Evolutionary conservation across 805 yeast genomes (phyloP), one percentile per base, ranked within the genome.

Genomic region (Starmerella roubikii): DNA sequence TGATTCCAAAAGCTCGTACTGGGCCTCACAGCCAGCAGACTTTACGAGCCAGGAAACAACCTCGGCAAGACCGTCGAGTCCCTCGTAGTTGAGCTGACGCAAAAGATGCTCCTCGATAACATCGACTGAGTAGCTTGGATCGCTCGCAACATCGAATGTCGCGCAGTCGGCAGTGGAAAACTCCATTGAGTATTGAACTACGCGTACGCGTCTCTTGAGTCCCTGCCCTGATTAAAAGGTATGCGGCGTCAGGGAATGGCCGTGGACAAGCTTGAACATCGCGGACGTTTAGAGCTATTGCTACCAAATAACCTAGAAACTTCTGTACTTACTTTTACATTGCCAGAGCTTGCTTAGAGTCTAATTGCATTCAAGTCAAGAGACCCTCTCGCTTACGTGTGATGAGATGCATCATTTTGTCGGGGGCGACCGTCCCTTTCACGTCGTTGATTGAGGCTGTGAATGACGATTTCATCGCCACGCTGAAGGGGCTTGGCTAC

Each of bases 371-470:
- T n/a, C n/a, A n/a, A n/a, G n/a, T n/a, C n/a, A n/a, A n/a, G n/a
- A n/a, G n/a, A n/a, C n/a, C n/a, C n/a, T n/a, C n/a, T n/a, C n/a
- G n/a, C n/a, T n/a, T n/a, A n/a, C n/a, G n/a, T n/a, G n/a, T n/a
- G n/a, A n/a, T n/a, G 54, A 39, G 28, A 28, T 43, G 52, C 27
- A 49, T 86, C 25, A 77, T 86, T 4, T 78, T 93, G 0, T 79
- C 93, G 3, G 97, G 97, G 1, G 96, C 95, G 2, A 86, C 96
- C 0, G 86, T 80, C 17, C 78, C 93, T 0, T 88, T 88, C 54
- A 65, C 67, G 10, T 60, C 54, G 15, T 67, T 88, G 13, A 57
- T 88, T 1, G 56, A 56, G n/a, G 54, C 64, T 8, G 57, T 72
- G 0, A 46, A 74, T 7, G 40, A 54, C 7, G 38, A 45, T 0